These are phyloP conservation scores for Flaveria brownii DNA, from an alignment of 129 eudicot genomes.

Conservation along the genomic window DNA sequence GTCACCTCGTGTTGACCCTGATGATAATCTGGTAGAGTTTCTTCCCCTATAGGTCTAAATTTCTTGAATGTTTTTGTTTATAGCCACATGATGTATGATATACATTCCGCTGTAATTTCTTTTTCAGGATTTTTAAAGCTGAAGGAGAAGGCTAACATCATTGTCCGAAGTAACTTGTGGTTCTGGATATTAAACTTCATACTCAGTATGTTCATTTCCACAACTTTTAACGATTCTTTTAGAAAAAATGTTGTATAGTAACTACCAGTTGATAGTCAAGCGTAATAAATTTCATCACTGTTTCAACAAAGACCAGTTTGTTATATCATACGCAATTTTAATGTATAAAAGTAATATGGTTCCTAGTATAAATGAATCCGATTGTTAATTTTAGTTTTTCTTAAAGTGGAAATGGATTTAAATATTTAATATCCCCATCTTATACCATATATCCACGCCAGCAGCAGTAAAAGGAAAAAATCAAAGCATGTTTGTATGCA, in stretches of 20 bases:
- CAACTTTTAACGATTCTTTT: constrained; percentile 25
- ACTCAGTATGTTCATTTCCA: constrained; percentile 15
- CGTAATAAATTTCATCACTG: background rate
- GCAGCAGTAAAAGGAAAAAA: constrained; percentile 72
- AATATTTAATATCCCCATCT: constrained; percentile 42
- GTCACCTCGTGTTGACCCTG: constrained; percentile 28
- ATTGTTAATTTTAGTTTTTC: constrained; percentile 30
- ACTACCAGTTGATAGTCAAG: constrained; percentile 5
- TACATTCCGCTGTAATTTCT: background rate
- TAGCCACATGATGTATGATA: constrained; percentile 1
- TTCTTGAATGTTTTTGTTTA: background rate
- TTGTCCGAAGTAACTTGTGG: constrained; percentile 14
- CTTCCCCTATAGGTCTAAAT: background rate
- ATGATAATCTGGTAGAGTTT: constrained; percentile 31
- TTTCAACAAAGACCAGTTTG: background rate
- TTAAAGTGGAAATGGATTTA: constrained; percentile 64
- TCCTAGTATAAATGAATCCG: constrained; percentile 2
- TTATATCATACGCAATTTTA: background rate
- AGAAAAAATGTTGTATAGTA: constrained; percentile 26
- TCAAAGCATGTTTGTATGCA: constrained; percentile 57
- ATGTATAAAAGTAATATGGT: constrained; percentile 6
- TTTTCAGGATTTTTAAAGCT: constrained; percentile 32
- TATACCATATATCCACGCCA: constrained; percentile 71
- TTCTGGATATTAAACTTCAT: constrained; percentile 21
- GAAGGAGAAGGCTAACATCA: constrained; percentile 17